These are phyloP conservation scores for Neocatenulostroma microsporum DNA, from an alignment of 2,329 filamentous ascomycete species.

Conservation along the genomic window DNA sequence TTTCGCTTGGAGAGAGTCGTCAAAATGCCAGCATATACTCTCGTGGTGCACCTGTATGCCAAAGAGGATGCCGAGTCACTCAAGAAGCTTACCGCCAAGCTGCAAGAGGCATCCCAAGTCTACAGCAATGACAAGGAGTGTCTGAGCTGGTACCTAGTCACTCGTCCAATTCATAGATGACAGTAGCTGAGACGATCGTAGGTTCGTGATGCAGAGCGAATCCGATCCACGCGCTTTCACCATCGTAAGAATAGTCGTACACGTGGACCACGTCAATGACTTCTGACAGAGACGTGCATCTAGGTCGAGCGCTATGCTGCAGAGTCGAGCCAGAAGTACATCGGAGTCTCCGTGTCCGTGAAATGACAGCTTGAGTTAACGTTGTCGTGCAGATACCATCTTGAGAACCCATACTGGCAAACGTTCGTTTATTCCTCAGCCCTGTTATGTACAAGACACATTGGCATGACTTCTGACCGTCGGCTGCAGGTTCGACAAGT, in stretches of 20 bases:
- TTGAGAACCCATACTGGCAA: conserved; percentile 63
- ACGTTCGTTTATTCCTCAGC: conserved; percentile 60
- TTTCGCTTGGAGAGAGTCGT: background rate
- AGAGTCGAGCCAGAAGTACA: conserved; percentile 48
- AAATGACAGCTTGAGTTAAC: too few relatives aligned
- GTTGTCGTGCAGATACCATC: conserved; percentile 39
- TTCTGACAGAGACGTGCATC: too few relatives aligned
- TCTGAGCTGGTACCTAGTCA: conserved; percentile 27
- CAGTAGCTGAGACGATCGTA: background rate
- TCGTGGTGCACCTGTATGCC: conserved; percentile 62
- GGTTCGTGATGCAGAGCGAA: conserved; percentile 72
- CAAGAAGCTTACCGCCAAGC: conserved; percentile 61
- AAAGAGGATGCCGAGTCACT: conserved; percentile 58
- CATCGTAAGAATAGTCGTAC: conserved; percentile 40
- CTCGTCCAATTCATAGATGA: background rate
- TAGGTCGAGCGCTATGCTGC: conserved; percentile 59
- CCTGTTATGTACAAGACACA: too few relatives aligned
- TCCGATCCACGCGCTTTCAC: conserved; percentile 62
- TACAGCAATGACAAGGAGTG: conserved; percentile 66
- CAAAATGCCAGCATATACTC: conserved; percentile 46
- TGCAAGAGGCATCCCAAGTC: conserved; percentile 64
- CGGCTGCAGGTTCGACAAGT: conserved; percentile 67
- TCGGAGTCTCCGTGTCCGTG: too few relatives aligned
- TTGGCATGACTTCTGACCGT: too few relatives aligned
- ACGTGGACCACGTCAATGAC: too few relatives aligned